These are phyloP conservation scores for Urostyla sp. DNA, from an alignment of 73 alveolate species.

Conservation along the genomic window DNA sequence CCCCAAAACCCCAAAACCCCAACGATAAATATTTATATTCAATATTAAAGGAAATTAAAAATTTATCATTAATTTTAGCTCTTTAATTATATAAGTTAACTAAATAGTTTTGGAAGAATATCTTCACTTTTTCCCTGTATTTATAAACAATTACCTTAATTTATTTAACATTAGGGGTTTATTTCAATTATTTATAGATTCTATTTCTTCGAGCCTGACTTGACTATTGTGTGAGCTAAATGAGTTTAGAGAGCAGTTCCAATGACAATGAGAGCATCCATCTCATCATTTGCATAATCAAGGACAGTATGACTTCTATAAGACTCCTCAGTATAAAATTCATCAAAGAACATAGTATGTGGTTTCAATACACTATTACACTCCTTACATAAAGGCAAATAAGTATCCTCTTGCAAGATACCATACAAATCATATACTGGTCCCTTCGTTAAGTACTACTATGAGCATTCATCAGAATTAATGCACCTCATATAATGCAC, in stretches of 20 bases:
- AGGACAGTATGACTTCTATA: conserved; percentile 42
- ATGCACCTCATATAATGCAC: conserved; percentile 67
- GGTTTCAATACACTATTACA: conserved; percentile 40
- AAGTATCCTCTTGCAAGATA: too few relatives aligned
- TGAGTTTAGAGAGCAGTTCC: conserved; percentile 55
- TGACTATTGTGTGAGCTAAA: conserved; percentile 6
- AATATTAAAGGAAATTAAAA: not conserved
- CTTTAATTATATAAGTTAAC: not conserved
- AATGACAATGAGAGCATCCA: conserved; percentile 43
- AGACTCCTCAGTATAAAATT: conserved; percentile 26
- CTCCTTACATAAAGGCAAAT: conserved; percentile 18
- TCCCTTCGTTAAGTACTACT: not conserved
- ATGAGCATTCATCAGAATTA: not conserved
- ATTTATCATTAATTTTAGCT: not conserved
- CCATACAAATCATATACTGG: not conserved
- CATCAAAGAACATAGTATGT: conserved; percentile 47
- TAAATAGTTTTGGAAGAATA: conserved; percentile 8
- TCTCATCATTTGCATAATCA: not conserved
- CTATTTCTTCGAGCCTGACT: not conserved
- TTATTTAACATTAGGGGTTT: conserved; percentile 18
- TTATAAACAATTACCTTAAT: not conserved
- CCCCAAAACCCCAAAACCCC: conserved; percentile 37
- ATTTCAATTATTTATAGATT: conserved; percentile 31
- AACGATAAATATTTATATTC: not conserved
- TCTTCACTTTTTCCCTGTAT: conserved; percentile 7